Percentiles rank a stretch among this genome's conserved stretches.
These are phyloP conservation scores for Sporodiniella umbellata DNA, from an alignment of 371 early-diverging fungal genomes.

Conservation along the genomic window DNA sequence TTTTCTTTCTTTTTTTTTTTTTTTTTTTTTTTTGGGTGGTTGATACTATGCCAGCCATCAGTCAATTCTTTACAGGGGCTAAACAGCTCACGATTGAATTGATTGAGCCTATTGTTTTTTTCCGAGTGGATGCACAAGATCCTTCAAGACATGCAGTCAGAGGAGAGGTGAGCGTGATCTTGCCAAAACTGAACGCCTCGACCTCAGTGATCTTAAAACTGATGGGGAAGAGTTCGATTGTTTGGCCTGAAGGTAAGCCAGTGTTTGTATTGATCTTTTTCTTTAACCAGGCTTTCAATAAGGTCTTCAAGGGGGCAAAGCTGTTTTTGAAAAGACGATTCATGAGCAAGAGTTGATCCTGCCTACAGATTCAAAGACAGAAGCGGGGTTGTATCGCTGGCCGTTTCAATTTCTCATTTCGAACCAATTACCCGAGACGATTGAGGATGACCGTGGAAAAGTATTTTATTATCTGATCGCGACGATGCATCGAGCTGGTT, in stretches of 20 bases:
- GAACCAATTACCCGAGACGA: constrained; percentile 28
- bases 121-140: constrained; percentile 29
- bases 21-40: too few species aligned
- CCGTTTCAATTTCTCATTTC: constrained; percentile 33
- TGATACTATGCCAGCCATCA: constrained; percentile 28
- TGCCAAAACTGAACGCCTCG: constrained; percentile 28
- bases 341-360: constrained; percentile 42
- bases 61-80: constrained; percentile 37
- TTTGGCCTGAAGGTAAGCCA: constrained; percentile 52
- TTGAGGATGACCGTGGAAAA: constrained; percentile 35
- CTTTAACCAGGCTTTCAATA: too few species aligned
- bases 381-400: constrained; percentile 29
- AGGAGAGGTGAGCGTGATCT: constrained; percentile 40
- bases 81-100: constrained; percentile 42
- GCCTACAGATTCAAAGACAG: constrained; percentile 16
- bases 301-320: constrained; percentile 16
- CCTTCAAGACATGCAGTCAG: constrained; percentile 30
- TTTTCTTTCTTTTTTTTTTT: background rate
- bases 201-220: constrained; percentile 32
- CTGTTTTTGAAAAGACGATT: constrained; percentile 38
- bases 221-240: constrained; percentile 30
- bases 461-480: constrained; percentile 31
- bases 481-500: constrained; percentile 23
- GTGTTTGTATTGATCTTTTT: background rate
- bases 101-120: constrained; percentile 40